Evolutionary conservation across 805 yeast species (phyloP), one percentile per base, ranked within the genome.

Genomic region (Cyberlindnera mycetangii): DNA sequence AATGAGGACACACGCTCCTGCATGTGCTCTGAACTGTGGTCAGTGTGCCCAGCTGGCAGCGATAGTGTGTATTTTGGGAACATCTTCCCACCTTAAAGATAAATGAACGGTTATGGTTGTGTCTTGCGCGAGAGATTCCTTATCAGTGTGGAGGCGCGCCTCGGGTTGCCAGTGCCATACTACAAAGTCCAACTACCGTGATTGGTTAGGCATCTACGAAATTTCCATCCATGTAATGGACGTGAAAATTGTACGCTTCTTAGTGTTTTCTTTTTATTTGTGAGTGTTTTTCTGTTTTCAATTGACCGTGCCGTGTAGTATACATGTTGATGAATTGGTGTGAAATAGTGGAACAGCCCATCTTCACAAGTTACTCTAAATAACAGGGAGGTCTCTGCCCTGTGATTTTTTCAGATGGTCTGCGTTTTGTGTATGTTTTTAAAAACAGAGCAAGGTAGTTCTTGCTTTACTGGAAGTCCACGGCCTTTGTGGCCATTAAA

Each of bases 401-500:
- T n/a, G n/a, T n/a, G n/a, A n/a, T n/a, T n/a, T n/a, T n/a, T n/a
- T n/a, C n/a, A n/a, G n/a, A n/a, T 25, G 12, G 14, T 5, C 14
- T 25, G 10, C 12, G 10, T 5, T 10, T 25, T 25, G 7, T 25
- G 5, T n/a, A 7, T 25, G 4, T n/a, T 25, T 25, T 10, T 11
- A 7, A 10, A 22, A 22, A 22, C 25, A 22, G 15, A 8, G n/a
- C n/a, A n/a, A n/a, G n/a, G n/a, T n/a, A n/a, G n/a, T 11, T 31
- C 10, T 20, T 11, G 18, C 7, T 15, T 34, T n/a, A 86, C 62
- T 80, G 71, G 67, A 90, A 89, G 62, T 92, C 98, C 44, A 74
- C 81, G 25, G 98, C 97, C 68, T 89, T 92, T 53, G 88, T 95
- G 34, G 97, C 93, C 97, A 93, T 93, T 67, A 93, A 77, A 58